These are phyloP conservation scores for Phytophthora ohioensis DNA, from an alignment of 352 stramenopile genomes.

Conservation along the genomic window DNA sequence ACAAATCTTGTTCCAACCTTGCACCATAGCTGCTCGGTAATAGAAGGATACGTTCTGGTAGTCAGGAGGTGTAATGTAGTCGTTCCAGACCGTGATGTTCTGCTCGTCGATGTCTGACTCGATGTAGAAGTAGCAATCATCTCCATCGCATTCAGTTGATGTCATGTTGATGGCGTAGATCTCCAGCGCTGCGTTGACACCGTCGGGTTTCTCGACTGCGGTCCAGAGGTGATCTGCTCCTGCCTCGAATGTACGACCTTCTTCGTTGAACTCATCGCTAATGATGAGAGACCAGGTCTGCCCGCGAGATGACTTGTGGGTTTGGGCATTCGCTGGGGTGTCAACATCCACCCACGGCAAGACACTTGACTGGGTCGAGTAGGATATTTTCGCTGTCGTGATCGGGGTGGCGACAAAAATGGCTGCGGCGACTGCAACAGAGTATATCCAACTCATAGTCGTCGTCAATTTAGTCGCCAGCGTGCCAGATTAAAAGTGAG, in stretches of 20 bases:
- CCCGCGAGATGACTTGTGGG: constrained; percentile 14
- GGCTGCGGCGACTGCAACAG: background rate
- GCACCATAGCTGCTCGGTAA: constrained; percentile 78
- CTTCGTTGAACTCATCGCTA: constrained; percentile 23
- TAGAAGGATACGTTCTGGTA: constrained; percentile 39
- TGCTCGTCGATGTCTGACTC: constrained; percentile 42
- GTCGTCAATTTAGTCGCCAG: background rate
- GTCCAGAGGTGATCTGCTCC: constrained; percentile 25
- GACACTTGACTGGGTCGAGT: constrained; percentile 24
- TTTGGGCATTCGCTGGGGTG: constrained; percentile 40
- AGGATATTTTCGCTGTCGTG: constrained; percentile 7
- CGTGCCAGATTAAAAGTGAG: constrained; percentile 8
- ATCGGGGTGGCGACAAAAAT: background rate
- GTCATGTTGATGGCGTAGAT: constrained; percentile 22
- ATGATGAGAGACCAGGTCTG: constrained; percentile 17
- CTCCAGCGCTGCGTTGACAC: constrained; percentile 22
- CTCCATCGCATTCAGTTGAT: constrained; percentile 16
- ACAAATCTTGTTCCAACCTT: constrained; percentile 94
- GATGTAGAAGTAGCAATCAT: constrained; percentile 54
- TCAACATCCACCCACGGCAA: constrained; percentile 62
- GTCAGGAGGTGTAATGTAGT: constrained; percentile 4
- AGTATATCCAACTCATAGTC: background rate
- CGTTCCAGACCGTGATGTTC: constrained; percentile 15
- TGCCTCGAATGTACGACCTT: constrained; percentile 15
- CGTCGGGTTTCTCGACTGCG: constrained; percentile 19